Evolutionary conservation across 2,329 filamentous ascomycete species (phyloP).

Genomic region (Paracamarosporium sp.): DNA sequence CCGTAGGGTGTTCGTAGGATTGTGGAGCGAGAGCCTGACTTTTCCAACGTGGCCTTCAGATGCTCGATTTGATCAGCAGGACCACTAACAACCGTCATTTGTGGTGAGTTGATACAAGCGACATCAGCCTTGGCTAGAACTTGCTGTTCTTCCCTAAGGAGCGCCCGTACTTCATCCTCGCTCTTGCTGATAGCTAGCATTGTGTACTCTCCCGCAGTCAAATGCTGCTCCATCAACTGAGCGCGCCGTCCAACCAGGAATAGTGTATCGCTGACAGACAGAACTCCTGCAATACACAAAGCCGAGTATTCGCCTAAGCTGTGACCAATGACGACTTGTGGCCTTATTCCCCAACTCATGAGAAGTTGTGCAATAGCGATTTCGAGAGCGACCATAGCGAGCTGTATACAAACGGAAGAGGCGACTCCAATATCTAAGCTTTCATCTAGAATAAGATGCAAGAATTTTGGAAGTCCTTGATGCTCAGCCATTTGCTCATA

Average conservation of each 20-base stretch:
- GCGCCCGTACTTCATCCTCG: no score
- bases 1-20: slow-evolving; percentile 6
- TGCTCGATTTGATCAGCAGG: slow-evolving; percentile 11
- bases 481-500: background rate
- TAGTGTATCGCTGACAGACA: slow-evolving; percentile 39
- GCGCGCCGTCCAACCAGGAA: slow-evolving; percentile 37
- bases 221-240: slow-evolving; percentile 21
- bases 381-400: slow-evolving; percentile 40
- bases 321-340: slow-evolving; percentile 24
- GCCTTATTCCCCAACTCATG: slow-evolving; percentile 12
- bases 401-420: background rate
- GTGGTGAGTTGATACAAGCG: slow-evolving; percentile 35
- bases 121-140: no score
- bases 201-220: slow-evolving; percentile 16
- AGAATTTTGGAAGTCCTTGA: slow-evolving; percentile 7
- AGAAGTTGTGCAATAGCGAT: slow-evolving; percentile 32
- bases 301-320: slow-evolving; percentile 50
- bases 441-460: slow-evolving; percentile 7
- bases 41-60: background rate
- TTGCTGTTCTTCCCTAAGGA: no score
- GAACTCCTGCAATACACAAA: slow-evolving; percentile 40
- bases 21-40: background rate
- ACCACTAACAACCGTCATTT: slow-evolving; percentile 31
- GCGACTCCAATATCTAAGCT: background rate
- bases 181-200: background rate